A percentile compares a stretch with the other conserved stretches of the same genome.
These are phyloP conservation scores for Xylariaceae sp. DNA, from an alignment of 2,329 filamentous ascomycete species.

Conservation along the genomic window DNA sequence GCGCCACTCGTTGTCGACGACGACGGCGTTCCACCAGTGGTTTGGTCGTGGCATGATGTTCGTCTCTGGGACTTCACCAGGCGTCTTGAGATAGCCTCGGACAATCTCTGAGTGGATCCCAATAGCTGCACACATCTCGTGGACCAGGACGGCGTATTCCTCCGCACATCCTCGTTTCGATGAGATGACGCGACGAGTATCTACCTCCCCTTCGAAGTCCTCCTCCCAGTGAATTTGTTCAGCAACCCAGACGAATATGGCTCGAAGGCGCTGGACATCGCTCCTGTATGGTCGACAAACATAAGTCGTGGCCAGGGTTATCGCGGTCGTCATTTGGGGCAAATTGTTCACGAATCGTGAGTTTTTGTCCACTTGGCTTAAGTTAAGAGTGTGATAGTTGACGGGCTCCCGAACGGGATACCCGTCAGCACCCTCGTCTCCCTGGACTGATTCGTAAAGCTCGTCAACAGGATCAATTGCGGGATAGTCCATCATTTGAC, in stretches of 20 bases:
- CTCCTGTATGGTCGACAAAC: constrained; percentile 92
- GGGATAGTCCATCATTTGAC: constrained; percentile 89
- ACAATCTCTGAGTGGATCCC: constrained; percentile 85
- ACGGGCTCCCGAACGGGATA: constrained; percentile 76
- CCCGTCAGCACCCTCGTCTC: constrained; percentile 85
- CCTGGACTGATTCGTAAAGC: constrained; percentile 77
- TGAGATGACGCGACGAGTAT: constrained; percentile 79
- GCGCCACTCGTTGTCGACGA: constrained; percentile 93
- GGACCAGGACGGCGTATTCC: constrained; percentile 83
- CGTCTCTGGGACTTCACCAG: constrained; percentile 77
- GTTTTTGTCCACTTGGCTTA: constrained; percentile 91
- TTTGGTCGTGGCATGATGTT: constrained; percentile 83
- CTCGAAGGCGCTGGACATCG: constrained; percentile 85
- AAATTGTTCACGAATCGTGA: constrained; percentile 83
- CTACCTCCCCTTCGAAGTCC: constrained; percentile 79
- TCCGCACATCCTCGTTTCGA: constrained; percentile 79
- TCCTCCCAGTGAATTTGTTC: constrained; percentile 96
- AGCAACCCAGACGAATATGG: constrained; percentile 97
- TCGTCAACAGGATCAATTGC: constrained; percentile 88
- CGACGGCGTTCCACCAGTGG: constrained; percentile 95
- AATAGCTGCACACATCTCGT: constrained; percentile 90
- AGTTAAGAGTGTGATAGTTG: constrained; percentile 75
- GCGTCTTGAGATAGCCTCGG: constrained; percentile 83
- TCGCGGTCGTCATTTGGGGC: constrained; percentile 75
- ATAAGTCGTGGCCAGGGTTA: constrained; percentile 81